Evolutionary conservation across 2,329 filamentous ascomycete species (phyloP), one percentile per base, ranked within the genome.

Genomic region (Coniella lustricola): DNA sequence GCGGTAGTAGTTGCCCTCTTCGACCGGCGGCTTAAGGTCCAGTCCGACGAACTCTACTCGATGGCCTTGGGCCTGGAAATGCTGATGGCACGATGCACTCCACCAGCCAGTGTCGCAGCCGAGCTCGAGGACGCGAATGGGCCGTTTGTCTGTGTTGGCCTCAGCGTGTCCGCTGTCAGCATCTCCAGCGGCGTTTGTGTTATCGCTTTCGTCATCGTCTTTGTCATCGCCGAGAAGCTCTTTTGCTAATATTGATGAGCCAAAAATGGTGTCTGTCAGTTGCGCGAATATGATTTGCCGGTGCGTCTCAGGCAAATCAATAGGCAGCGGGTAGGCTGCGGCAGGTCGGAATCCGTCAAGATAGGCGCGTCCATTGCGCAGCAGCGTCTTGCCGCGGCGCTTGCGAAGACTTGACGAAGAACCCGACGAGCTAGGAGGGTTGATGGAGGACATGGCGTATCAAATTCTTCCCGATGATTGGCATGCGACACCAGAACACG

Each of bases 61-160:
- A 40, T 44, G 50, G 48, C 25, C 59, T 53, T 40, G 54, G 41
- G 10, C 44, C 36, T 13, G 54, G 34, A 52, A 60, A 56, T 45
- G 57, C 54, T 47, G 60, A 55, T 21, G 57, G 47, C 51, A 61
- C 51, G 47, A 46, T 64, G 75, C 73, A 18, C 75, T 77, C 79
- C 80, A 84, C 53, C 81, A 72, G 36, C 70, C 81, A 31, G 73
- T 79, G 13, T 81, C 81, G 61, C 81, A 84, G 7, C 76, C 79
- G 44, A 84, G 60, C 56, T 84, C 81, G 31, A 84, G 65, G 22
- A 84, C 74, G 54, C 71, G 74, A 54, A 69, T 70, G 1, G 80
- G 81, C 16, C 67, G 65, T 39, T 73, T 67, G 21, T 67, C 61
- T n/a, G 10, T 10, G 25, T 5, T 29, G 5, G 25, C 10, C 10